A percentile compares a stretch with the other conserved stretches of the same genome.
Conservation (phyloP, 2,329 filamentous ascomycete species). For the Trichoderma atroviride region DNA sequence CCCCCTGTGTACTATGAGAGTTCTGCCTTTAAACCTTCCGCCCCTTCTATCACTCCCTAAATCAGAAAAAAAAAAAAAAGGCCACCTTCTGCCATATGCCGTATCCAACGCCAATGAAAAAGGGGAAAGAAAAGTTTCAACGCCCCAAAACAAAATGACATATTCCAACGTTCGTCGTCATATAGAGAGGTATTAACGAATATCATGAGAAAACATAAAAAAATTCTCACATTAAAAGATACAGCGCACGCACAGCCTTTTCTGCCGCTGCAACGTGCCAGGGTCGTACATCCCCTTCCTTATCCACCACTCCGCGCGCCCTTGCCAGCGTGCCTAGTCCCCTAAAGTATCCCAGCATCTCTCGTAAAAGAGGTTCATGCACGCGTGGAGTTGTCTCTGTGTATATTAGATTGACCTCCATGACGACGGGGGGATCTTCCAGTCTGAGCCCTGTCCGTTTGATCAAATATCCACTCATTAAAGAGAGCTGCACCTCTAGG, state of each 20-base stretch:
- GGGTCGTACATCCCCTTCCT: constrained; percentile 65
- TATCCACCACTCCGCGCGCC: constrained; percentile 63
- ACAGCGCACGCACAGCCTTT: constrained; percentile 67
- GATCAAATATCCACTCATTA: constrained; percentile 67
- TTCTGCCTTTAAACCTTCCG: neutral
- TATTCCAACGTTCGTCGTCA: constrained; percentile 17
- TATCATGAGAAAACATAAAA: neutral
- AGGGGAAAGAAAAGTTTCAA: neutral
- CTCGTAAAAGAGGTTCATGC: constrained; percentile 67
- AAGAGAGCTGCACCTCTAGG: constrained; percentile 57
- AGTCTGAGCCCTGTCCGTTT: constrained; percentile 60
- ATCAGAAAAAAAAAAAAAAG: neutral
- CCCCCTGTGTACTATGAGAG: neutral
- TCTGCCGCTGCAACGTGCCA: constrained; percentile 77
- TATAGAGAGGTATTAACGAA: constrained; percentile 22
- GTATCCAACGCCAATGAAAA: constrained; percentile 18
- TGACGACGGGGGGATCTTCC: constrained; percentile 61
- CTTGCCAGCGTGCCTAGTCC: constrained; percentile 69
- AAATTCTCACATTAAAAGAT: constrained; percentile 60
- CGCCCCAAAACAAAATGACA: neutral
- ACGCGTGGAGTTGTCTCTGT: constrained; percentile 54
- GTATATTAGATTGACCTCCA: constrained; percentile 68
- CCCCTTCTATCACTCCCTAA: constrained; percentile 10
- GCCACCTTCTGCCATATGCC: constrained; percentile 8
- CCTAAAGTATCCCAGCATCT: constrained; percentile 71